Base-by-base conservation (phyloP, 495 filamentous ascomycete genomes). In the Podospora pseudoanserina region DNA sequence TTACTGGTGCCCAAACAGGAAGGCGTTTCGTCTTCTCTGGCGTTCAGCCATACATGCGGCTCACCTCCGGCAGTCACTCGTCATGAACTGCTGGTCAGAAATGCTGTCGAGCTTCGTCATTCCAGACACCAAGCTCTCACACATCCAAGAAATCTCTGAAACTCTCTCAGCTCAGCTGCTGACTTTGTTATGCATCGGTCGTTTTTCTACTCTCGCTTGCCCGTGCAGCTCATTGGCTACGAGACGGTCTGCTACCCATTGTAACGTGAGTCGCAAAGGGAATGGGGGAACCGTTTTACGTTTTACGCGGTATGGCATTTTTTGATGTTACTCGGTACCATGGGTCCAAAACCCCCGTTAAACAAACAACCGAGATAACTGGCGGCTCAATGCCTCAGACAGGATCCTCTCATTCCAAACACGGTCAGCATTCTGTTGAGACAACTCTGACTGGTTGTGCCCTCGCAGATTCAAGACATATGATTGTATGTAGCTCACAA, bases 161-260 rank as follows among this genome's bases (percentile, higher is more conserved):
- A 28, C 59, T 32, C 30, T 32, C 30, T 26, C 26, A 61, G 30
- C 59, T 30, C 59, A 59, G 19, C 56, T 49, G 39, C 39, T 49
- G 39, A 9, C 39, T 49, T 49, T 49, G 39, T 49, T 49, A 49
- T 49, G 39, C 39, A 13, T 49, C 39, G 39, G 39, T 49, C 39
- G 2, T 49, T 49, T 49, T 49, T 49, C 39, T 49, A 53, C 61
- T 30, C 63, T 73, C 72, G 72, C 70, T 74, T 74, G 67, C 16
- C 18, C 30, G 49, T 39, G 28, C 19, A 18, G 55, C 54, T 49
- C 67, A 72, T 72, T 74, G 72, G 72, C 64, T 27, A 54, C 34
- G 28, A 34, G 53, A 30, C 23, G 49, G 55, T 49, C 39, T 49
- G 39, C 16, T 27, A 9, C 23, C 23, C 49, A 64, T 58, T 67